A percentile compares a stretch with the other conserved stretches of the same genome.
Evolutionary conservation across 2,329 filamentous ascomycete genomes (phyloP).

Genomic region (Blumeria graminis): DNA sequence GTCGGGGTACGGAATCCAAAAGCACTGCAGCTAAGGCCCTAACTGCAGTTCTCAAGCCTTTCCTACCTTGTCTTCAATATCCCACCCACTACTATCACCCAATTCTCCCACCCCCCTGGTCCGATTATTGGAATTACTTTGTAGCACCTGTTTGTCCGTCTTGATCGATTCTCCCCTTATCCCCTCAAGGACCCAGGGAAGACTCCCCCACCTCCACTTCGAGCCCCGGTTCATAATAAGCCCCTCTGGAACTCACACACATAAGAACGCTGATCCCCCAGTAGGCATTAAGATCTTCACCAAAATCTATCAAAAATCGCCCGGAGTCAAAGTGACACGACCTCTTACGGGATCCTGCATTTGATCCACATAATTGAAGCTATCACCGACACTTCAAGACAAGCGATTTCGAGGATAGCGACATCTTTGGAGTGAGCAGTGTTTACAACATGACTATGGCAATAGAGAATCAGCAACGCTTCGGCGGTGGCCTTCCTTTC

Average conservation of each 20-base stretch:
- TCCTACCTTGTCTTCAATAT: neutral
- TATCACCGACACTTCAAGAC: slow-evolving; percentile 3
- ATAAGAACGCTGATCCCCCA: slow-evolving; percentile 2
- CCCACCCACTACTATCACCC: neutral
- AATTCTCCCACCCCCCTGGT: neutral
- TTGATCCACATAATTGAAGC: slow-evolving; percentile 11
- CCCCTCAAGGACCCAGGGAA: neutral
- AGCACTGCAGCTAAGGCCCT: slow-evolving; percentile 1
- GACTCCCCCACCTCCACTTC: too few species aligned
- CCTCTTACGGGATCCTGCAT: slow-evolving; percentile 14
- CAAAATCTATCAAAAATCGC: neutral
- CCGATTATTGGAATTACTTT: neutral
- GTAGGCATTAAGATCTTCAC: neutral
- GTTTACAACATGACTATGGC: slow-evolving; percentile 61
- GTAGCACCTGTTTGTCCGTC: neutral
- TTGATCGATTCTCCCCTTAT: neutral
- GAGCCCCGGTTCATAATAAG: neutral
- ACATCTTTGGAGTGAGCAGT: neutral
- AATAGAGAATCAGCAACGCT: slow-evolving; percentile 71
- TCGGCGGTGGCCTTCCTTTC: slow-evolving; percentile 46
- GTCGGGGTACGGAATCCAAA: neutral
- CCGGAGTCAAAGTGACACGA: slow-evolving; percentile 5
- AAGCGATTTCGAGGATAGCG: neutral
- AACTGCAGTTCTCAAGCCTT: neutral
- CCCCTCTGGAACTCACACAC: neutral